A percentile compares a stretch with the other conserved stretches of the same genome.
These are phyloP conservation scores for Verticillium longisporum DNA, from an alignment of 2,329 filamentous ascomycete genomes.

Conservation along the genomic window DNA sequence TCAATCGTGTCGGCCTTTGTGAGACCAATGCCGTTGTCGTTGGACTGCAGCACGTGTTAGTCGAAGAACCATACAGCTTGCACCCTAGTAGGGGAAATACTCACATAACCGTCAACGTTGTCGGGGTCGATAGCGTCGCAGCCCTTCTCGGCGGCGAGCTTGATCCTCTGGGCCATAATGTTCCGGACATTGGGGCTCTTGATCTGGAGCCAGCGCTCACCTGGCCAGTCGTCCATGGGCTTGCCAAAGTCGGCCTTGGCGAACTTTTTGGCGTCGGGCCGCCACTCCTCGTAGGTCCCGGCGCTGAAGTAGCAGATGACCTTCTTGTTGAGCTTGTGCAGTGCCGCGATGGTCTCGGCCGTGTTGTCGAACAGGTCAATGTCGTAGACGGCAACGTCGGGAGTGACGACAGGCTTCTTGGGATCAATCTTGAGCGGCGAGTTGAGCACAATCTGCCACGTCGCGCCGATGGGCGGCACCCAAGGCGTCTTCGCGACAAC, in stretches of 20 bases:
- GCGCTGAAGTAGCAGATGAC: constrained; percentile 73
- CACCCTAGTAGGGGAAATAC: constrained; percentile 12
- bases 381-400: constrained; percentile 43
- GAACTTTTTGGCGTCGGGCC: constrained; percentile 52
- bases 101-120: constrained; percentile 60
- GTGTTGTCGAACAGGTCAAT: constrained; percentile 51
- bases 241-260: constrained; percentile 47
- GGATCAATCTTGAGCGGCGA: constrained; percentile 31
- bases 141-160: constrained; percentile 53
- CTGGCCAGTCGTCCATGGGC: constrained; percentile 54
- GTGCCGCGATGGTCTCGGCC: constrained; percentile 39
- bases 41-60: constrained; percentile 28
- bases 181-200: constrained; percentile 49
- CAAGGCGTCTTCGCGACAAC: constrained; percentile 25
- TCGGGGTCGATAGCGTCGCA: constrained; percentile 66
- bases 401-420: constrained; percentile 25
- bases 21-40: constrained; percentile 55
- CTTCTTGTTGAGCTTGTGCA: constrained; percentile 48
- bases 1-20: constrained; percentile 48
- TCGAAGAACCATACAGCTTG: not conserved
- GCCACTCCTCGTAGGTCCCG: constrained; percentile 59
- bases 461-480: constrained; percentile 43
- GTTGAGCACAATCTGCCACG: constrained; percentile 57
- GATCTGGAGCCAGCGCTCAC: constrained; percentile 61
- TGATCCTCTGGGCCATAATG: constrained; percentile 58